These are phyloP conservation scores for Sinapis alba DNA, from an alignment of 441 rosid species.

Conservation along the genomic window DNA sequence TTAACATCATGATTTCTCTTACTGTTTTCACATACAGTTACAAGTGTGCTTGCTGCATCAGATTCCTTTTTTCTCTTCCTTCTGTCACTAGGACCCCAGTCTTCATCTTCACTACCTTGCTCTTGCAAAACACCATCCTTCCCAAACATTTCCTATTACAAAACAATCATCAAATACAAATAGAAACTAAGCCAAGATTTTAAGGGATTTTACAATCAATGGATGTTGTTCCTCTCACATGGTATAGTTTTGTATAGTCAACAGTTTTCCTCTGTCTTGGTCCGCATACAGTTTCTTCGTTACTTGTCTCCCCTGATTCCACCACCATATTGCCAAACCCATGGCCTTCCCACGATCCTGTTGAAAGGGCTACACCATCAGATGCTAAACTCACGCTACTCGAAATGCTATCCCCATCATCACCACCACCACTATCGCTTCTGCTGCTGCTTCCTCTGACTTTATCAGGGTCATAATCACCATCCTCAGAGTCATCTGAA, in stretches of 20 bases:
- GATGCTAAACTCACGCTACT: constrained; percentile 86
- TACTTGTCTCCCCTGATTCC: constrained; percentile 64
- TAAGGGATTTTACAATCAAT: not conserved
- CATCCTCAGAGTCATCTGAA: constrained; percentile 96
- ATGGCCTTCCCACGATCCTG: constrained; percentile 54
- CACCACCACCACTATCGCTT: constrained; percentile 51
- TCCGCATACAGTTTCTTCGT: constrained; percentile 65
- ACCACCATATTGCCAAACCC: constrained; percentile 45
- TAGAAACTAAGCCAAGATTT: not conserved
- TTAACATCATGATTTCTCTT: constrained; percentile 41
- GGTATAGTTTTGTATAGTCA: constrained; percentile 84
- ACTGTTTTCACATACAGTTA: constrained; percentile 65
- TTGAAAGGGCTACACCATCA: constrained; percentile 56
- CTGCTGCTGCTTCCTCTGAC: constrained; percentile 27
- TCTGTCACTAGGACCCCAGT: constrained; percentile 94
- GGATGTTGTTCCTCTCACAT: constrained; percentile 65
- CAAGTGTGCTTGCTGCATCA: constrained; percentile 73
- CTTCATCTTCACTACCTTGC: constrained; percentile 95
- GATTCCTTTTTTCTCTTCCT: constrained; percentile 80
- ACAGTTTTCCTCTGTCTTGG: constrained; percentile 82
- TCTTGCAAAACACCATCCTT: constrained; percentile 78
- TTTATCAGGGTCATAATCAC: constrained; percentile 83
- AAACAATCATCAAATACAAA: constrained; percentile 10
- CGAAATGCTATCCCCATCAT: constrained; percentile 56
- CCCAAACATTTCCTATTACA: constrained; percentile 91